phyloP scores from a whole-genome alignment of 2,329 filamentous ascomycete species.

The Didymella glomerata region DNA sequence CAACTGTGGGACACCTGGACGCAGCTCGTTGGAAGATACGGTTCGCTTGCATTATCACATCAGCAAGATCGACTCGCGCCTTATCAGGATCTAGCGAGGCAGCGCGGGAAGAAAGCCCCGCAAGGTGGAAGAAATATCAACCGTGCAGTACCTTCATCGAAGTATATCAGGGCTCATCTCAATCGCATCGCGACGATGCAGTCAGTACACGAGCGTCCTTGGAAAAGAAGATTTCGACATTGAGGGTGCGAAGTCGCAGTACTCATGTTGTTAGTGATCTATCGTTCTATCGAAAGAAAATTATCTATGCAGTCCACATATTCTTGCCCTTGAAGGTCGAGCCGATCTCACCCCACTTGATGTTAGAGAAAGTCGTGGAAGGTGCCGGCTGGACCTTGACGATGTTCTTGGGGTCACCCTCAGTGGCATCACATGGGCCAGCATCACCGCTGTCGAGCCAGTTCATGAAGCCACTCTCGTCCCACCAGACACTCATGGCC shows the following conservation, averaged over 20 bases:
- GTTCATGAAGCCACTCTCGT: constrained; percentile 62
- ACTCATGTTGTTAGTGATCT: neutral
- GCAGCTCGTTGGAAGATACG: no score
- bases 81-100: neutral
- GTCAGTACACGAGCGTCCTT: neutral
- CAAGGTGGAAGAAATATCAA: neutral
- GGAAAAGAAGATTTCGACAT: neutral
- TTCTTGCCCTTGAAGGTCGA: constrained; percentile 56
- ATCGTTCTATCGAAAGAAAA: neutral
- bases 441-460: constrained; percentile 63
- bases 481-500: constrained; percentile 65
- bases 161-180: neutral
- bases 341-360: constrained; percentile 68
- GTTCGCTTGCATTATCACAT: no score
- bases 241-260: neutral
- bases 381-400: constrained; percentile 58
- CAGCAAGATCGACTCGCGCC: no score
- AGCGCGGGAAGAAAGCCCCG: neutral
- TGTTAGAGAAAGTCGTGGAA: constrained; percentile 64
- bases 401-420: constrained; percentile 62
- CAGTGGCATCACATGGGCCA: constrained; percentile 64
- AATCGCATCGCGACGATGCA: neutral
- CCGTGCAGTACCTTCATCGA: neutral
- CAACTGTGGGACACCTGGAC: no score
- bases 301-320: constrained; percentile 30